phyloP scores from a whole-genome alignment of 495 filamentous ascomycete genomes.

The Lophium mytilinum region DNA sequence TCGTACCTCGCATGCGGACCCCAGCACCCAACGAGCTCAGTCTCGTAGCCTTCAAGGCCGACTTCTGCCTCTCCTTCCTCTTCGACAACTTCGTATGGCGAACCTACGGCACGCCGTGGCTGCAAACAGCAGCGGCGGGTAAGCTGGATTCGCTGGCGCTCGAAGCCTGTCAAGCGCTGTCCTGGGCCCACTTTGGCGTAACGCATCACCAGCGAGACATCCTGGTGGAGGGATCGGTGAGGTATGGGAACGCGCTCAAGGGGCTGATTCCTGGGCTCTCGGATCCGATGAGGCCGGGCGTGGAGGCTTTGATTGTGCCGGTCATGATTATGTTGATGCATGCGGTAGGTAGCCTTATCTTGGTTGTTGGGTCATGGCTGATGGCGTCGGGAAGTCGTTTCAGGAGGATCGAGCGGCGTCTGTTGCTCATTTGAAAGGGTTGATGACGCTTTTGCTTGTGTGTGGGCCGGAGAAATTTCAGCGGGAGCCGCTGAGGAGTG shows the following conservation, averaged over 20 bases:
- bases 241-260: slow-evolving; percentile 12
- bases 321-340: slow-evolving; percentile 14
- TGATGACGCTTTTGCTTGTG: slow-evolving; percentile 8
- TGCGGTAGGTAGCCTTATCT: slow-evolving; percentile 1
- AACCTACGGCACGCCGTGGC: slow-evolving; percentile 10
- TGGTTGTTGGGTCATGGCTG: background rate
- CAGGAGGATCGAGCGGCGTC: slow-evolving; percentile 6
- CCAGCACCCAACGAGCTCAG: slow-evolving; percentile 2
- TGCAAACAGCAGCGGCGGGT: slow-evolving; percentile 5
- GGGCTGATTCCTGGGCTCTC: slow-evolving; percentile 3
- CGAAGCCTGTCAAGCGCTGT: slow-evolving; percentile 7
- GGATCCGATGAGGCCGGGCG: slow-evolving; percentile 1
- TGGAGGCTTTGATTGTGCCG: slow-evolving; percentile 7
- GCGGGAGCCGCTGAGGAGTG: slow-evolving; percentile 1
- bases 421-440: slow-evolving; percentile 7
- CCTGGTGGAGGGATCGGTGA: slow-evolving; percentile 5
- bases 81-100: slow-evolving; percentile 19
- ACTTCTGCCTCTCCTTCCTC: slow-evolving; percentile 15
- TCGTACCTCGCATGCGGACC: slow-evolving; percentile 10
- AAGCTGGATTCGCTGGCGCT: background rate
- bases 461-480: slow-evolving; percentile 8
- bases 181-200: slow-evolving; percentile 5
- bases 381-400: background rate
- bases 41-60: slow-evolving; percentile 11
- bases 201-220: slow-evolving; percentile 6